Conservation (phyloP, 148 eudicot genomes). For the Heliosperma pusillum region DNA sequence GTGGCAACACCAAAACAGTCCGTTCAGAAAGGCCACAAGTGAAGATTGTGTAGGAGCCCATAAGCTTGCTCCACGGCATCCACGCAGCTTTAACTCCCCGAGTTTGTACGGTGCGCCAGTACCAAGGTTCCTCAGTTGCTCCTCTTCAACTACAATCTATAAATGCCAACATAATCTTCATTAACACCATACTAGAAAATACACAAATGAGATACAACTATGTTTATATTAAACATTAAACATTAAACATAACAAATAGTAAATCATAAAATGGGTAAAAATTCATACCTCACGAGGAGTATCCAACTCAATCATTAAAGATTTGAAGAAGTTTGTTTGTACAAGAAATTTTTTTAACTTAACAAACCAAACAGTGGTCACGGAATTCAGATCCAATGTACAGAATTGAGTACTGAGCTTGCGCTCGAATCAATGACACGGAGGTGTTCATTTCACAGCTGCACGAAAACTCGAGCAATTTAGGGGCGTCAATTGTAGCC, state of each 20-base stretch:
- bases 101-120: not conserved
- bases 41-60: not conserved
- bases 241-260: not conserved
- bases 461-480: not conserved
- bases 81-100: too few species aligned
- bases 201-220: not conserved
- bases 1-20: constrained; percentile 1
- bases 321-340: not conserved
- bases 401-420: not conserved
- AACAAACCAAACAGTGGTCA: not conserved
- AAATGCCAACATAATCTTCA: not conserved
- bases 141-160: not conserved
- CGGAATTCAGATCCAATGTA: not conserved
- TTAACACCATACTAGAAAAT: not conserved
- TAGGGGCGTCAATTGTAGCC: constrained; percentile 8
- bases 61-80: not conserved
- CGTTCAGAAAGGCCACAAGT: not conserved
- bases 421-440: not conserved
- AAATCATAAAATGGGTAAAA: not conserved
- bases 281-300: not conserved
- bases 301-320: not conserved
- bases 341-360: constrained; percentile 4
- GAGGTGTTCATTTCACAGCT: not conserved
- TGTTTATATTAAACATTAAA: too few species aligned
- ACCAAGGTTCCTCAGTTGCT: not conserved